Evolutionary conservation across 306 rosid genomes (phyloP).

Genomic region (Luffa aegyptiaca): DNA sequence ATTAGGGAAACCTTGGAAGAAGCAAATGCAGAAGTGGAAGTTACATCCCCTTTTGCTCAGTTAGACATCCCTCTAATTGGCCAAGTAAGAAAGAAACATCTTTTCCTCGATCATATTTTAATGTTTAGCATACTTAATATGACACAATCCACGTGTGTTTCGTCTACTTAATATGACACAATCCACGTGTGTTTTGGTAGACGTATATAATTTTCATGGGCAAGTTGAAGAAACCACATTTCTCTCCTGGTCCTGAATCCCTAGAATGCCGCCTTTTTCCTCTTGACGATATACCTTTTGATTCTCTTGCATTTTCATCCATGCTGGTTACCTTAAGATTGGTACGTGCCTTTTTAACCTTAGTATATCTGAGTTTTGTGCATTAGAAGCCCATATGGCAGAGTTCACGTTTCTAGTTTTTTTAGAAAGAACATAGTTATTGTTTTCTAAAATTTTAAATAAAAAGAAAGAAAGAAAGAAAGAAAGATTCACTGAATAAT

Average conservation of each 20-base stretch:
- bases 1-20: constrained; percentile 92
- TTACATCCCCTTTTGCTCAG: constrained; percentile 80
- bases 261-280: constrained; percentile 74
- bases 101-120: background rate
- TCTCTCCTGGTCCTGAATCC: constrained; percentile 96
- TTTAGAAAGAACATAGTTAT: background rate
- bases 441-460: background rate
- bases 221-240: constrained; percentile 70
- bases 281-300: constrained; percentile 69
- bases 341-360: constrained; percentile 35
- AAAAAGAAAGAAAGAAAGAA: background rate
- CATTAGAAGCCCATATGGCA: background rate
- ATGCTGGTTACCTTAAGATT: constrained; percentile 85
- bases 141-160: constrained; percentile 14
- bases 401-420: background rate
- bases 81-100: constrained; percentile 47
- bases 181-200: constrained; percentile 31
- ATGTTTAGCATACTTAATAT: constrained; percentile 10
- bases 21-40: constrained; percentile 94
- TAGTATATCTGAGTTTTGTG: background rate
- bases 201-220: constrained; percentile 81
- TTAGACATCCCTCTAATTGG: constrained; percentile 92
- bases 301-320: constrained; percentile 84
- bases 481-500: background rate
- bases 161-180: constrained; percentile 18